phyloP scores from a whole-genome alignment of 2,329 filamentous ascomycete genomes.

The Talaromyces albobiverticillius region DNA sequence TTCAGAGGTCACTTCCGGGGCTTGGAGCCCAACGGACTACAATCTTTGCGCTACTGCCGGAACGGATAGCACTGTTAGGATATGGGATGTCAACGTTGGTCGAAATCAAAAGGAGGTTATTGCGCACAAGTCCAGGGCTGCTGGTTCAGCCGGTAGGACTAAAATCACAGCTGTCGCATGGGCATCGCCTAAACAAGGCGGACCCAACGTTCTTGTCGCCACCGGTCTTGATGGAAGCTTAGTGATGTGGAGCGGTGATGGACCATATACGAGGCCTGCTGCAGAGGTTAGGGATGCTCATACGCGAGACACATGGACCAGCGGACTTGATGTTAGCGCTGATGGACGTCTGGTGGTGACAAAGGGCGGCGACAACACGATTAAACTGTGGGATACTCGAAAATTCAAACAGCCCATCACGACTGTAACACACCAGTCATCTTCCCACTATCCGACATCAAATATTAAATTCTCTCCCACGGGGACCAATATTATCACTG shows the following conservation, averaged over 20 bases:
- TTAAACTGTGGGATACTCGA: constrained; percentile 95
- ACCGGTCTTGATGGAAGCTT: constrained; percentile 86
- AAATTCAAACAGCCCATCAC: constrained; percentile 92
- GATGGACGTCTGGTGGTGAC: constrained; percentile 91
- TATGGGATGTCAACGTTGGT: constrained; percentile 95
- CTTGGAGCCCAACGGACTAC: constrained; percentile 84
- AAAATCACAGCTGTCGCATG: constrained; percentile 92
- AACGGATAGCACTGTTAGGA: constrained; percentile 90
- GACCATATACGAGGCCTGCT: constrained; percentile 76
- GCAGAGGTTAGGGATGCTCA: constrained; percentile 86
- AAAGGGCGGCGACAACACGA: constrained; percentile 82
- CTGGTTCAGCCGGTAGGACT: constrained; percentile 82
- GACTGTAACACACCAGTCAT: constrained; percentile 73
- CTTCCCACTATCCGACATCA: constrained; percentile 77
- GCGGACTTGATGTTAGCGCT: constrained; percentile 82
- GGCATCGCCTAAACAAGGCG: constrained; percentile 73
- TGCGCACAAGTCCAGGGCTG: constrained; percentile 89
- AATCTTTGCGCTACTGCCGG: constrained; percentile 87
- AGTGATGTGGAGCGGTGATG: constrained; percentile 88
- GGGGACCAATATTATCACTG: constrained; percentile 80
- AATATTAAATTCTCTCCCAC: constrained; percentile 89
- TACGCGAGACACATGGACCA: constrained; percentile 79
- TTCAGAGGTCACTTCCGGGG: constrained; percentile 82
- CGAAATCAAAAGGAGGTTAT: constrained; percentile 89
- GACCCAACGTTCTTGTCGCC: constrained; percentile 72